These are phyloP conservation scores for Fonsecaea monophora DNA, from an alignment of 2,329 filamentous ascomycete species.

Conservation along the genomic window DNA sequence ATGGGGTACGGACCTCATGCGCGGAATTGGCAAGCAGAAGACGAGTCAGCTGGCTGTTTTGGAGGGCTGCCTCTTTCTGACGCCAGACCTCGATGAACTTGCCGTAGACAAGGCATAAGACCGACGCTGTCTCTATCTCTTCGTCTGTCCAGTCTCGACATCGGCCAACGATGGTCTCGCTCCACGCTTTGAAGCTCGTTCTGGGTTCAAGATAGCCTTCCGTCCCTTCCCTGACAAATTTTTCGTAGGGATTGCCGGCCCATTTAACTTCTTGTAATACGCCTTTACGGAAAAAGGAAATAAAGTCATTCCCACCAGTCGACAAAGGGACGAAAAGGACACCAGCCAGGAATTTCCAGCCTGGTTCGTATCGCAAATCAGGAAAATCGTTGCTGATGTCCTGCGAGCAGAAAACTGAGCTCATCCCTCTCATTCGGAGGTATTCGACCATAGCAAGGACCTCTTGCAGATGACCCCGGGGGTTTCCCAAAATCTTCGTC, in stretches of 20 bases:
- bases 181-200: constrained; percentile 81
- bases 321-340: constrained; percentile 83
- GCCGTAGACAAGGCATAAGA: constrained; percentile 85
- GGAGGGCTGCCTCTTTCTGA: constrained; percentile 83
- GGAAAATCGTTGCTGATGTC: constrained; percentile 79
- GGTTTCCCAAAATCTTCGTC: constrained; percentile 79
- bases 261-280: constrained; percentile 79
- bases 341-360: constrained; percentile 78
- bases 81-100: constrained; percentile 93
- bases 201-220: constrained; percentile 77
- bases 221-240: constrained; percentile 74
- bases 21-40: constrained; percentile 85
- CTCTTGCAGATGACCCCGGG: constrained; percentile 77
- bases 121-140: constrained; percentile 85
- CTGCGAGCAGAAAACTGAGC: constrained; percentile 77
- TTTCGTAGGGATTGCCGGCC: constrained; percentile 88
- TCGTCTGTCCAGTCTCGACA: constrained; percentile 89
- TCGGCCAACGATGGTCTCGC: constrained; percentile 79
- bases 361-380: constrained; percentile 78
- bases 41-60: constrained; percentile 80
- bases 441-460: constrained; percentile 85
- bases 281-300: constrained; percentile 84
- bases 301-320: constrained; percentile 78
- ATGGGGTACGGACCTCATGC: constrained; percentile 86
- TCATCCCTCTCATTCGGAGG: constrained; percentile 75